Conservation (phyloP, 2,329 filamentous ascomycete genomes). For the Trichoderma asperellum region DNA sequence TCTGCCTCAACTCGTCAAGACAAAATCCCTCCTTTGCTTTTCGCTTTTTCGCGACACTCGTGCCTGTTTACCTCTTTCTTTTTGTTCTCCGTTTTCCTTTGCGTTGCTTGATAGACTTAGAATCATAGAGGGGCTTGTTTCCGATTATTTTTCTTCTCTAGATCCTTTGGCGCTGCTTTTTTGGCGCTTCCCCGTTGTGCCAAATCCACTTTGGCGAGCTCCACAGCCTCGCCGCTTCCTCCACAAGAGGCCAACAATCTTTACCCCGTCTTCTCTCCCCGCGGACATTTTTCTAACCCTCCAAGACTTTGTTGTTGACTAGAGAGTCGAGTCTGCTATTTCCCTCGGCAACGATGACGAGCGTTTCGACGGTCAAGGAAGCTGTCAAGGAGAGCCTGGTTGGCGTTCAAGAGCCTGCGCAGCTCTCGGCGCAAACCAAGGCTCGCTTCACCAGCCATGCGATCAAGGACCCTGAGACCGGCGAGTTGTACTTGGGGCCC, state of each 20-base stretch:
- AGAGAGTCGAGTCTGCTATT: constrained; percentile 6
- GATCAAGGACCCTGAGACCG: constrained; percentile 71
- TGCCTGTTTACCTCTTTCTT: background rate
- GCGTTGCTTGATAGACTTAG: constrained; percentile 31
- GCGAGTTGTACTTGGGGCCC: constrained; percentile 78
- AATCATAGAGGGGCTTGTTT: constrained; percentile 18
- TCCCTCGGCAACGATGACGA: constrained; percentile 40
- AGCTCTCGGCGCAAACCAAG: constrained; percentile 75
- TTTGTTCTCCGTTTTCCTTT: constrained; percentile 13
- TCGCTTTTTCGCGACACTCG: background rate
- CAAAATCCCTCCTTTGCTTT: constrained; percentile 3
- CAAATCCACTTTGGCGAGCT: constrained; percentile 25
- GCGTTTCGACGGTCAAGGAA: constrained; percentile 61
- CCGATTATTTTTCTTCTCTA: constrained; percentile 27
- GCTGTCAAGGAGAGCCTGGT: constrained; percentile 80
- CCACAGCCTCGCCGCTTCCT: constrained; percentile 26
- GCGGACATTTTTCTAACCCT: constrained; percentile 4
- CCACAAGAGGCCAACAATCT: constrained; percentile 25
- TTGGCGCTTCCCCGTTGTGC: constrained; percentile 24
- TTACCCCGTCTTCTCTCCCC: constrained; percentile 13
- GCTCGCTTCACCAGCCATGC: constrained; percentile 78
- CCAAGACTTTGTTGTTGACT: background rate
- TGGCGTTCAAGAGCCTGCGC: constrained; percentile 60
- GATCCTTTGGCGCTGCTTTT: constrained; percentile 17
- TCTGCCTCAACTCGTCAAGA: background rate